These are phyloP conservation scores for Cryphonectria carpinicola DNA, from an alignment of 2,329 filamentous ascomycete species.

Conservation along the genomic window DNA sequence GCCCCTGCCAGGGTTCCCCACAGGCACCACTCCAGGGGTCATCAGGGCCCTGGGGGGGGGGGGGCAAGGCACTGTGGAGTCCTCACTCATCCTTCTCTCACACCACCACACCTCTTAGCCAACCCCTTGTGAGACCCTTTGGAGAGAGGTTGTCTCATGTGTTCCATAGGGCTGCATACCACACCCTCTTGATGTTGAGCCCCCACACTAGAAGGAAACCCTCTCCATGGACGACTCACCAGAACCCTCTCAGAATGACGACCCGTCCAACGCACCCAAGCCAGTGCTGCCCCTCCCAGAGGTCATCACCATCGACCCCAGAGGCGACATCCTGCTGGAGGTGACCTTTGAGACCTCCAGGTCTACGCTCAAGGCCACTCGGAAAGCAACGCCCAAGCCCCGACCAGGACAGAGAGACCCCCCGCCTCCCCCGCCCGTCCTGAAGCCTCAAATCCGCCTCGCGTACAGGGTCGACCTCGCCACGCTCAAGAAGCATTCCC, in stretches of 20 bases:
- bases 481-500: slow-evolving; percentile 62
- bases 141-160: background rate
- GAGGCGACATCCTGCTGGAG: slow-evolving; percentile 69
- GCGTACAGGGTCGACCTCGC: slow-evolving; percentile 65
- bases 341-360: slow-evolving; percentile 66
- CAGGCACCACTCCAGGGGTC: background rate
- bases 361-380: slow-evolving; percentile 51
- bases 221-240: slow-evolving; percentile 33
- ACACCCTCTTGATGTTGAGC: slow-evolving; percentile 20
- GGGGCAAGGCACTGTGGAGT: slow-evolving; percentile 8
- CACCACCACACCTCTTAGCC: background rate
- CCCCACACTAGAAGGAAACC: background rate
- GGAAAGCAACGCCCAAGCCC: slow-evolving; percentile 42
- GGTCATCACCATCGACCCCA: slow-evolving; percentile 55
- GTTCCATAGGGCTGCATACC: background rate
- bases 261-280: slow-evolving; percentile 23
- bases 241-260: slow-evolving; percentile 32
- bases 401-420: slow-evolving; percentile 32
- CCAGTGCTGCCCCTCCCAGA: slow-evolving; percentile 32
- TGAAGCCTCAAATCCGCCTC: slow-evolving; percentile 45
- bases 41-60: background rate
- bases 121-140: background rate
- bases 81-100: background rate
- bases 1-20: background rate
- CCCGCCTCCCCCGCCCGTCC: slow-evolving; percentile 34